phyloP scores from a whole-genome alignment of 768 basidiomycete genomes.

The Lentinula aciculospora region DNA sequence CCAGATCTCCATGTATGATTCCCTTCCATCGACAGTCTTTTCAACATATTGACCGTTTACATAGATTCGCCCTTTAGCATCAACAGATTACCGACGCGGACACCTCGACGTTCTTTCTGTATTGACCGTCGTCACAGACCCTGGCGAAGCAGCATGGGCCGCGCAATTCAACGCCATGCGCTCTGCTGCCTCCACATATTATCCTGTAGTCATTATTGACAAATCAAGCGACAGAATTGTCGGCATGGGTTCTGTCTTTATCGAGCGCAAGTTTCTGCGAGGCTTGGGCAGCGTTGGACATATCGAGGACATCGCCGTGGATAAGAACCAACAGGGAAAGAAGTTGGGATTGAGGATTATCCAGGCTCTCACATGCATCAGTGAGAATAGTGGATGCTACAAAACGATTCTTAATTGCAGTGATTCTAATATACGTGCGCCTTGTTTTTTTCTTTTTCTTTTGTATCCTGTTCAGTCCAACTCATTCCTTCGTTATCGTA shows the following conservation, averaged over 20 bases:
- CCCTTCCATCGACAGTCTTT: not conserved
- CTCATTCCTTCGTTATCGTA: slow-evolving; percentile 20
- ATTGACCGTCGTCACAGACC: slow-evolving; percentile 64
- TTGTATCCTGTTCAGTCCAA: slow-evolving; percentile 2
- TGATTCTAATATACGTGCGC: slow-evolving; percentile 86
- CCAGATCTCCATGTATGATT: slow-evolving; percentile 59
- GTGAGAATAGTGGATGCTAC: slow-evolving; percentile 78
- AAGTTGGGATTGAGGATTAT: slow-evolving; percentile 88
- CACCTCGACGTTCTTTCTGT: slow-evolving; percentile 79
- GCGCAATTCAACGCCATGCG: slow-evolving; percentile 62
- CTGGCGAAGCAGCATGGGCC: slow-evolving; percentile 62
- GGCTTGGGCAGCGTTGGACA: slow-evolving; percentile 83
- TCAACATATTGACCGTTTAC: not conserved
- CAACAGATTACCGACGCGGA: slow-evolving; percentile 74
- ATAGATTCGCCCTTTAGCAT: slow-evolving; percentile 89
- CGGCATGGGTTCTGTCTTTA: slow-evolving; percentile 74
- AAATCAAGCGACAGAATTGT: slow-evolving; percentile 73
- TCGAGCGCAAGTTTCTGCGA: slow-evolving; percentile 94
- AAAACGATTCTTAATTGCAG: slow-evolving; percentile 98
- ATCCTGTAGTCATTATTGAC: slow-evolving; percentile 78
- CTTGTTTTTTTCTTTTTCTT: not conserved
- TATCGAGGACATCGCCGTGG: slow-evolving; percentile 97
- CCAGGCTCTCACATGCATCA: slow-evolving; percentile 77
- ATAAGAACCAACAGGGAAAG: slow-evolving; percentile 83
- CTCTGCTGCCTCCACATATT: slow-evolving; percentile 60